Conservation (phyloP, 2,329 filamentous ascomycete species). For the Hypocrella siamensis region DNA sequence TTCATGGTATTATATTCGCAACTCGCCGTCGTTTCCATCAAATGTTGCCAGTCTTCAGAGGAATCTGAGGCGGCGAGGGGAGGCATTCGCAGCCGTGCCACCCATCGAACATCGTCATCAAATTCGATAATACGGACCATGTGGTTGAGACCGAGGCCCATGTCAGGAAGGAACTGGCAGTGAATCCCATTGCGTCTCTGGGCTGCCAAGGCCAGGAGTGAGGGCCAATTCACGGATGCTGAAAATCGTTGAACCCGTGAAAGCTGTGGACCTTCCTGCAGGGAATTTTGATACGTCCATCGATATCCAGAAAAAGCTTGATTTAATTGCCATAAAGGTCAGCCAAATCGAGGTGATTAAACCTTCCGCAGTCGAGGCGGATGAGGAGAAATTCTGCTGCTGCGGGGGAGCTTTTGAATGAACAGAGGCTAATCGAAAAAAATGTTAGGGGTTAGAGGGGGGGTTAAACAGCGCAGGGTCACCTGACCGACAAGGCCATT, state of each 20-base stretch:
- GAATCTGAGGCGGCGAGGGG: not conserved
- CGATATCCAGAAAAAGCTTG: not conserved
- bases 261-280: not conserved
- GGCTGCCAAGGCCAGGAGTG: not conserved
- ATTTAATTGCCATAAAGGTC: no score
- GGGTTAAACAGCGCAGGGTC: no score
- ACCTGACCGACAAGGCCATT: no score
- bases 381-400: no score
- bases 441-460: no score
- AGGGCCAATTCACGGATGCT: not conserved
- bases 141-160: not conserved
- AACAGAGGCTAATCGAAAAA: no score
- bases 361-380: no score
- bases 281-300: not conserved
- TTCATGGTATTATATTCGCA: no score
- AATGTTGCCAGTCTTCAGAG: not conserved
- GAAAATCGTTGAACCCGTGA: not conserved
- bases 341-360: no score
- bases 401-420: no score
- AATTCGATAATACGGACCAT: not conserved
- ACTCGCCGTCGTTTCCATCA: not conserved
- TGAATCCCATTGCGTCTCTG: not conserved
- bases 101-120: not conserved
- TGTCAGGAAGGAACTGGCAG: not conserved
- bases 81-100: not conserved